Base-by-base conservation (phyloP, 2,329 filamentous ascomycete genomes). In the Penicillium sp. region DNA sequence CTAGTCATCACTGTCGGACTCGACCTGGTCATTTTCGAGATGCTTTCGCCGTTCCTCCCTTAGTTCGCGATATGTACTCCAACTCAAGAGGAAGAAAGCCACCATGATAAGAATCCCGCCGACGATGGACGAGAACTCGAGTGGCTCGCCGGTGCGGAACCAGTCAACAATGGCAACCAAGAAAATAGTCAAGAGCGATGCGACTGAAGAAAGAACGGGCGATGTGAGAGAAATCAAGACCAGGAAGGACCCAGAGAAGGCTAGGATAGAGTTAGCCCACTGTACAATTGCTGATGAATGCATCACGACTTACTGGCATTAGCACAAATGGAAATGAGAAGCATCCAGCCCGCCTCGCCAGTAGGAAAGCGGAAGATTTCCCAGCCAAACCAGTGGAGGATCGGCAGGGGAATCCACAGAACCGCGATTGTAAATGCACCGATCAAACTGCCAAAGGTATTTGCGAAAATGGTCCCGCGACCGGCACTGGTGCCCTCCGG, bases 401-500 rank as follows among this genome's bases (percentile, higher is more conserved):
- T 67, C 0, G 90, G 90, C 6, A 98, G 62, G 1, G 92, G 92
- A 31, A 96, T 79, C 92, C 92, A 98, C 3, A 98, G 76, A 5
- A 96, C 84, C 1, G 77, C 67, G 16, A 96, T 66, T 0, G 92
- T 98, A 61, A 96, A 95, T 5, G 72, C 56, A 2, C 92, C 92
- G 47, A 98, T 92, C 59, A 90, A 71, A 48, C 81, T 85, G 37
- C 87, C 92, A 56, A 96, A 92, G 0, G 85, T 83, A 61, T 94
- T 96, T 55, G 92, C 89, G 54, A 98, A 96, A 43, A 96, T 81
- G 73, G 94, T 92, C 52, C 88, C 89, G n/a, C 89, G 80, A n/a
- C 77, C 79, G 0, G 92, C 79, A 29, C 78, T 82, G 37, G 82
- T 85, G 33, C 88, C 89, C 50, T 95, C 89, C 0, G 92, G 92